These are phyloP conservation scores for Arabidopsis suecica DNA, from an alignment of 345 rosid genomes.

Conservation along the genomic window DNA sequence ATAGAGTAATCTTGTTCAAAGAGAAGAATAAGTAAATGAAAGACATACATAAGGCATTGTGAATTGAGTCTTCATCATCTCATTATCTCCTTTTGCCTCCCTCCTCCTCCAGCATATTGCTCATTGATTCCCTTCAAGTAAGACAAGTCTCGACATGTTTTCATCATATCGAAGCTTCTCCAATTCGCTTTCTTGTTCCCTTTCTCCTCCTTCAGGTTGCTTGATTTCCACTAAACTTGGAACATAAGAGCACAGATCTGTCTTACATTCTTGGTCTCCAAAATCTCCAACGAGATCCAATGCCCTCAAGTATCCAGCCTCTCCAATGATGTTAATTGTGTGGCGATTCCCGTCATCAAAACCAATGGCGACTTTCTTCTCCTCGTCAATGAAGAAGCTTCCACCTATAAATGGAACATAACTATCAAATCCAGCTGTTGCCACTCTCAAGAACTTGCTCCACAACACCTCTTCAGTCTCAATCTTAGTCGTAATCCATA, in stretches of 20 bases:
- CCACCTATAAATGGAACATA: neutral
- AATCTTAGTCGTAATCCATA: constrained; percentile 10
- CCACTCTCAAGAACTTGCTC: constrained; percentile 1
- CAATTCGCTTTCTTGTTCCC: neutral
- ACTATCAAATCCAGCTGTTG: neutral
- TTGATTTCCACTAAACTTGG: constrained; percentile 5
- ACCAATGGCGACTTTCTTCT: neutral
- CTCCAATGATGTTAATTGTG: neutral
- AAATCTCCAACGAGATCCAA: neutral
- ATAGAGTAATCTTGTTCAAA: neutral
- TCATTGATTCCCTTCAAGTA: neutral
- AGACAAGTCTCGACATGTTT: neutral
- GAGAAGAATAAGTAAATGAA: constrained; percentile 4
- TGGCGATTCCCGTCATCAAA: neutral
- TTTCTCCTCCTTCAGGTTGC: neutral
- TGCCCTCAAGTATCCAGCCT: neutral
- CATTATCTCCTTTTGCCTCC: neutral
- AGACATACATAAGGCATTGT: neutral
- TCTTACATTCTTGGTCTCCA: neutral
- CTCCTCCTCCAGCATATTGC: neutral
- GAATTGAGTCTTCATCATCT: neutral
- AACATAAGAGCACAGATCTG: neutral
- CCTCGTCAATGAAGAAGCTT: neutral
- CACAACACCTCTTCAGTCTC: neutral
- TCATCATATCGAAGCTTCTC: neutral